A percentile compares a stretch with the other conserved stretches of the same genome.
Conservation (phyloP, 2,329 filamentous ascomycete genomes). For the Chaetomium strumarium region DNA sequence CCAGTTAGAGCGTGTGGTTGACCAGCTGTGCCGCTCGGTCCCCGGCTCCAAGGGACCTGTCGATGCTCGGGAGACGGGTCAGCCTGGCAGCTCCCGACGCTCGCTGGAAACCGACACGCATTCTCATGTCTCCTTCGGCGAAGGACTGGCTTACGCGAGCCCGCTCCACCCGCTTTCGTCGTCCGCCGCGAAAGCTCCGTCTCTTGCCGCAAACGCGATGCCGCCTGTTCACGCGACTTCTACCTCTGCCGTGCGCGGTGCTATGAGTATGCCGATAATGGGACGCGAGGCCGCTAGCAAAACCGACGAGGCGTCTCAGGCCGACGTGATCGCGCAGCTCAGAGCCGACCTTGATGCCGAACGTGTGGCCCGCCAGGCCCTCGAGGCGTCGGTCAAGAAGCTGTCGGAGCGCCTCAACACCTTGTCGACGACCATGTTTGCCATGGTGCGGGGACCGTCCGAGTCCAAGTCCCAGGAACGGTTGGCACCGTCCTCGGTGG, state of each 20-base stretch:
- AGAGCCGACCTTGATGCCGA: constrained; percentile 50
- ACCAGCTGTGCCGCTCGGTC: constrained; percentile 43
- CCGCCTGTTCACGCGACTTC: constrained; percentile 30
- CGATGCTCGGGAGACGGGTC: constrained; percentile 25
- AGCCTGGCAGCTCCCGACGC: constrained; percentile 33
- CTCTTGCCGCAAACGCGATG: constrained; percentile 20
- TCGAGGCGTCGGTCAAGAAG: constrained; percentile 52
- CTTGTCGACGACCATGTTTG: constrained; percentile 37
- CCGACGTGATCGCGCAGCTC: constrained; percentile 9
- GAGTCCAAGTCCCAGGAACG: constrained; percentile 31
- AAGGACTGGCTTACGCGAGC: constrained; percentile 39
- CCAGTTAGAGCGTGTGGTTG: constrained; percentile 48
- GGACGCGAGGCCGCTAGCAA: constrained; percentile 28
- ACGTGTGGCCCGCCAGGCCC: constrained; percentile 47
- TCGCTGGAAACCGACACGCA: constrained; percentile 34
- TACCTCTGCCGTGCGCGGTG: constrained; percentile 43
- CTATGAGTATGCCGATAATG: constrained; percentile 40
- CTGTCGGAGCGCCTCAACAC: constrained; percentile 46
- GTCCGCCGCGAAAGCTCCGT: constrained; percentile 26
- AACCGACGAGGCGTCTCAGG: neutral
- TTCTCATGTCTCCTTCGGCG: constrained; percentile 41
- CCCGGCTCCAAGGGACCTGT: constrained; percentile 34
- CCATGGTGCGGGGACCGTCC: constrained; percentile 32
- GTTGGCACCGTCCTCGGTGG: constrained; percentile 14
- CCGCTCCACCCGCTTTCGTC: constrained; percentile 36